Base-by-base conservation (phyloP, 768 basidiomycete species). In the Omphalotus guepiniiformis region DNA sequence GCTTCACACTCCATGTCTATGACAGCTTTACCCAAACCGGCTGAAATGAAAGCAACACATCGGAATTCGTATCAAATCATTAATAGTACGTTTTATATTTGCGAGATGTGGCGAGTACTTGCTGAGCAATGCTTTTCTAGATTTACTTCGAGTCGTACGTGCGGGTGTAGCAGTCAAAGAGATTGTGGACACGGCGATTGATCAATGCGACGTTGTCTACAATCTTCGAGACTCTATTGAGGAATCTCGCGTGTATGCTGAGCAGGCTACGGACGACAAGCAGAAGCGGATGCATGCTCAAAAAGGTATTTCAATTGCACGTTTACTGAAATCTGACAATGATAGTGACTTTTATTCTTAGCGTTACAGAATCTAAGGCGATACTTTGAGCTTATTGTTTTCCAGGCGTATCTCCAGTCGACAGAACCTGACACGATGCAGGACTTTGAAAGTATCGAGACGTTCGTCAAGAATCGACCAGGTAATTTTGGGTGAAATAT, bases 151-250 rank as follows among this genome's bases (percentile, higher is more conserved):
- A 29, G 90, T 97, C 13, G 78, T 95, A 41, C 80, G 93, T 38
- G 86, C 85, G 60, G 94, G 96, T 0, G 79, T 86, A 18, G 76
- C 80, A 12, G 89, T 97, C 25, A 99, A 98, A 67, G 76, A 74
- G 50, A 76, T 75, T 2, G 93, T 96, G 6, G 93, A 96, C 58
- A 83, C 85, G 49, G 87, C 88, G 11, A 85, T 97, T 53, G 93
- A 95, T 56, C 84, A 81, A 49, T 95, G 92, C 58, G 79, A 83
- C 13, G 74, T 83, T 13, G 83, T 93, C 3, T 80, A 83, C 63
- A 93, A 98, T 60, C 66, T 97, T 12, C 80, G 92, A 27, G 88
- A 95, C 49, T 77, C 87, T 0, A 95, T 99, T 37, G 95, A 98
- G 56, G 82, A 88, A 19, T 75, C 83, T 2, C 80, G 92, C 19